Percentiles rank a stretch among this genome's conserved stretches.
Evolutionary conservation across 2,329 filamentous ascomycete species (phyloP).

Genomic region (Paraconiothyrium brasiliense): DNA sequence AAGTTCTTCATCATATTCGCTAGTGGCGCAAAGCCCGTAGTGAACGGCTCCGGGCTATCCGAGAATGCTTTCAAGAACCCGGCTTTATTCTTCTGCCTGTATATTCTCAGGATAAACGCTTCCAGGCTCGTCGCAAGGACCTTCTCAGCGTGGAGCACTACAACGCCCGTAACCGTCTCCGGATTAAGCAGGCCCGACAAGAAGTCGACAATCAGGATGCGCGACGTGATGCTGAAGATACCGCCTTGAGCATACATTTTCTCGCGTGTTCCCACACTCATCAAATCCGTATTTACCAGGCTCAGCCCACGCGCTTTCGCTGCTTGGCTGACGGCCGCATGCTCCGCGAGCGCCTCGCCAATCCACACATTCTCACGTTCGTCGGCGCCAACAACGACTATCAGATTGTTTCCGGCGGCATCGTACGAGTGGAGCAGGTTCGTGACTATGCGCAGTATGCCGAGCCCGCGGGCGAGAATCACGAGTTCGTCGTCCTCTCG

Average conservation of each 20-base stretch:
- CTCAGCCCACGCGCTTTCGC: conserved; percentile 85
- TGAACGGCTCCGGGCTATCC: conserved; percentile 90
- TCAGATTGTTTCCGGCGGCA: conserved; percentile 90
- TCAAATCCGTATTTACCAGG: conserved; percentile 93
- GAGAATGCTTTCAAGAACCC: conserved; percentile 97
- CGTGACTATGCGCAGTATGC: conserved; percentile 89
- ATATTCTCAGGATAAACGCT: conserved; percentile 94
- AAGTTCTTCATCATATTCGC: conserved; percentile 91
- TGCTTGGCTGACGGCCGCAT: conserved; percentile 87
- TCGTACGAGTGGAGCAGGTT: conserved; percentile 97
- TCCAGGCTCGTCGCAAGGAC: conserved; percentile 88
- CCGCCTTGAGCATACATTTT: conserved; percentile 91
- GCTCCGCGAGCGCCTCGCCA: conserved; percentile 92
- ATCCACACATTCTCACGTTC: conserved; percentile 97
- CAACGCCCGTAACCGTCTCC: conserved; percentile 83
- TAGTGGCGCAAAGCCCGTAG: conserved; percentile 85
- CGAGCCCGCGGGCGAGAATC: conserved; percentile 88
- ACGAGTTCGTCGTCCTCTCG: conserved; percentile 92
- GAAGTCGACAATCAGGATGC: conserved; percentile 93
- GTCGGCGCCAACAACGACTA: conserved; percentile 87
- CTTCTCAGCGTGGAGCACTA: conserved; percentile 88
- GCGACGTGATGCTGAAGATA: conserved; percentile 94
- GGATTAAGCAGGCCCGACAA: conserved; percentile 84
- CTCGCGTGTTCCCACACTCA: conserved; percentile 85
- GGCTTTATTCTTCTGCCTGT: conserved; percentile 90